Conservation (phyloP, 805 yeast species). For the Zygosaccharomyces bisporus region DNA sequence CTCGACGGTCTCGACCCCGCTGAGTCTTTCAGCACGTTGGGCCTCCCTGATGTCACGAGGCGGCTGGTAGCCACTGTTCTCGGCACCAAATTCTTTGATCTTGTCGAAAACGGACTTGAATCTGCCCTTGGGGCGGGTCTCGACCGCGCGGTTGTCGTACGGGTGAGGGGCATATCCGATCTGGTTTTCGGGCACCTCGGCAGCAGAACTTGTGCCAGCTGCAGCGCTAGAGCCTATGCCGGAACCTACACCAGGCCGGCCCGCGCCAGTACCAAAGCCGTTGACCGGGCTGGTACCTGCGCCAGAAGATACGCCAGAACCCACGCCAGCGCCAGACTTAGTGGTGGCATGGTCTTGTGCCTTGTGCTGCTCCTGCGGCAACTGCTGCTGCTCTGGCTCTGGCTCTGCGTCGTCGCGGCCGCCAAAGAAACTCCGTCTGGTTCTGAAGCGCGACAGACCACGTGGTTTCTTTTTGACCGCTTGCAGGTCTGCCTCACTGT, state of each 20-base stretch:
- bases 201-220: background rate
- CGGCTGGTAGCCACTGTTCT: conserved; percentile 35
- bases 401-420: background rate
- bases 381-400: background rate
- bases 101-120: conserved; percentile 30
- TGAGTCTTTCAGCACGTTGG: background rate
- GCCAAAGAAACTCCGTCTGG: background rate
- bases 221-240: too few relatives aligned
- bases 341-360: background rate
- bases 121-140: conserved; percentile 12
- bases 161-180: background rate
- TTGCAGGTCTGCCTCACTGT: background rate
- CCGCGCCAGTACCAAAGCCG: background rate
- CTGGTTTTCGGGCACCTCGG: background rate
- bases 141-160: background rate
- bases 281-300: background rate
- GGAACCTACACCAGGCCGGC: background rate
- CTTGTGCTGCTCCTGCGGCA: background rate
- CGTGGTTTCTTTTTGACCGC: background rate
- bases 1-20: background rate
- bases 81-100: conserved; percentile 34
- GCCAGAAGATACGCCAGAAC: background rate
- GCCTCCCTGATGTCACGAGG: conserved; percentile 6
- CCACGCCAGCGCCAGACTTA: background rate
- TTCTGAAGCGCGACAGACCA: background rate